Percentiles rank a stretch among this genome's conserved stretches.
Conservation (phyloP, 2,329 filamentous ascomycete species). For the Plenodomus lindquistii region DNA sequence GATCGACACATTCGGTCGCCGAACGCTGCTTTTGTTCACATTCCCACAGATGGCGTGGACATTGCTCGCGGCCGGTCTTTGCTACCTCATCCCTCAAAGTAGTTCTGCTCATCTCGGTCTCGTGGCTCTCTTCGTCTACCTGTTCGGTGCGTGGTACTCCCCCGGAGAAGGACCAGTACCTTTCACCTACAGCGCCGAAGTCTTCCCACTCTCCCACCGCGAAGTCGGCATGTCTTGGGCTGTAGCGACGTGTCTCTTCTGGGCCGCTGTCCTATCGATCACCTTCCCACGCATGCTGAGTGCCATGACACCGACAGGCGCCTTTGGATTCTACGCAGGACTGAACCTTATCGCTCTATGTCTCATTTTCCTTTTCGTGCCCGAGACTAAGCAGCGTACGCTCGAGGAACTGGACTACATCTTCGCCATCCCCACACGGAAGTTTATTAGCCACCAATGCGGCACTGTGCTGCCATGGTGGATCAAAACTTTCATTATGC, state of each 20-base stretch:
- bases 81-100: constrained; percentile 52
- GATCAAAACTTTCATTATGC: constrained; percentile 47
- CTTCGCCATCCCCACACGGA: constrained; percentile 46
- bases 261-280: constrained; percentile 45
- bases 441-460: constrained; percentile 45
- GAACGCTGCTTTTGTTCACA: constrained; percentile 53
- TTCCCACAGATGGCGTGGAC: constrained; percentile 55
- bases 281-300: constrained; percentile 45
- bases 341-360: constrained; percentile 33
- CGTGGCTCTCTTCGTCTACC: constrained; percentile 60
- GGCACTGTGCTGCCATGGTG: constrained; percentile 50
- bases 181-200: constrained; percentile 67
- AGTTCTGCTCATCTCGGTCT: constrained; percentile 50
- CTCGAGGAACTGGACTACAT: constrained; percentile 39
- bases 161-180: constrained; percentile 60
- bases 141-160: constrained; percentile 53
- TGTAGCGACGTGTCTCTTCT: constrained; percentile 47
- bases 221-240: constrained; percentile 49
- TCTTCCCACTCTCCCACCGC: constrained; percentile 69
- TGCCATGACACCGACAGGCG: constrained; percentile 41
- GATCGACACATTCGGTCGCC: constrained; percentile 57
- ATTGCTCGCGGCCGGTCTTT: constrained; percentile 56
- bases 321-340: constrained; percentile 46
- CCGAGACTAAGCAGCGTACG: constrained; percentile 37
- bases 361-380: constrained; percentile 37